Percentiles rank a stretch among this genome's conserved stretches.
These are phyloP conservation scores for Phalaenopsis aphrodite DNA, from an alignment of 106 monocot species.

Conservation along the genomic window DNA sequence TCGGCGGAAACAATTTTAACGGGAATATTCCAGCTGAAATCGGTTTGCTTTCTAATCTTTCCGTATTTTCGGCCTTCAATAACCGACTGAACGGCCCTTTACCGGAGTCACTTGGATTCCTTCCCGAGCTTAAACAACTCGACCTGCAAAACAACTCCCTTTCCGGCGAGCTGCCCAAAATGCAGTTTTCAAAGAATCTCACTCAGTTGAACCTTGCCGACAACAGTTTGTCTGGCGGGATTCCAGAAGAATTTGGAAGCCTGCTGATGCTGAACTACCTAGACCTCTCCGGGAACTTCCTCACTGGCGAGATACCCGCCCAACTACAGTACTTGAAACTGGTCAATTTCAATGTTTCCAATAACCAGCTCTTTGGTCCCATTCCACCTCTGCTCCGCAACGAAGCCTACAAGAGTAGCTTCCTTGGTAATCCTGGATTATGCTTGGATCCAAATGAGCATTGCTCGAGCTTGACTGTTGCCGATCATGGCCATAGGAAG, in stretches of 20 bases:
- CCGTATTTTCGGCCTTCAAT: constrained; percentile 35
- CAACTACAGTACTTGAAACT: constrained; percentile 66
- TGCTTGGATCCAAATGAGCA: constrained; percentile 31
- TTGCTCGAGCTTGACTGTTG: constrained; percentile 22
- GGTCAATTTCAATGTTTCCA: constrained; percentile 57
- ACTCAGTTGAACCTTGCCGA: constrained; percentile 49
- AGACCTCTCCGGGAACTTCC: constrained; percentile 54
- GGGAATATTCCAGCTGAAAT: constrained; percentile 58
- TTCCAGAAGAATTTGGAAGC: constrained; percentile 57
- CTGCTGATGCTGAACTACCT: constrained; percentile 71
- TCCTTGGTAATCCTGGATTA: constrained; percentile 66
- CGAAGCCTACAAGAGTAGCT: constrained; percentile 38
- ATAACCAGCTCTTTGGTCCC: constrained; percentile 58
- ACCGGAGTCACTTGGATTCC: constrained; percentile 30
- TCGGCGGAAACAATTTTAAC: constrained; percentile 40
- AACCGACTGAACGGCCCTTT: constrained; percentile 54
- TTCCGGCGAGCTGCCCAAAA: constrained; percentile 35
- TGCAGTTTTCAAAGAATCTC: constrained; percentile 44
- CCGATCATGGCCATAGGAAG: not conserved
- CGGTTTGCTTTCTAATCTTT: constrained; percentile 26
- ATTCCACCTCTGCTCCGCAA: constrained; percentile 35
- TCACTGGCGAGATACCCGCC: constrained; percentile 51
- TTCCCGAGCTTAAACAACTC: constrained; percentile 39
- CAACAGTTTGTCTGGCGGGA: constrained; percentile 51
- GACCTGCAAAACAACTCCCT: constrained; percentile 51